Conservation (phyloP, 2,329 filamentous ascomycete species). For the Bipolaris gigantea region DNA sequence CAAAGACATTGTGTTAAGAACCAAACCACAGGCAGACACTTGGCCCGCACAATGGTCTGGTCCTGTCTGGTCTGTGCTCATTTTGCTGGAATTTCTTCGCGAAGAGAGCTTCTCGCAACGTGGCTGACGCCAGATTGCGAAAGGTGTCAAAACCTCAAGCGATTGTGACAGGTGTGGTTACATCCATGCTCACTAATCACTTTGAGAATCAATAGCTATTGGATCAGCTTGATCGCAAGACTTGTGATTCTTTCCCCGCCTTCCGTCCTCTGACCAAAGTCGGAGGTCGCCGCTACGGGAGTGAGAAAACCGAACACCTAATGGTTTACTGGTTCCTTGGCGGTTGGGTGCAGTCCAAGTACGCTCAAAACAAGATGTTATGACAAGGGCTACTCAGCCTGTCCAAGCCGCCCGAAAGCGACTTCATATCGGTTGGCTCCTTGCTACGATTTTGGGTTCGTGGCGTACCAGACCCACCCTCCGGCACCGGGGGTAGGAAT, state of each 20-base stretch:
- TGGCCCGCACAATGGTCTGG: constrained; percentile 17
- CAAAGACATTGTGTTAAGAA: constrained; percentile 8
- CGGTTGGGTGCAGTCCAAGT: constrained; percentile 18
- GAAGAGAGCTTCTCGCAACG: neutral
- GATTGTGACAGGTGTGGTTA: neutral
- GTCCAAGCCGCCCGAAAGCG: constrained; percentile 25
- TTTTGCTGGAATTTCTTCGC: neutral
- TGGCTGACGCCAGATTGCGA: neutral
- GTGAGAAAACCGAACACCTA: neutral
- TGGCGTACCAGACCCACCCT: constrained; percentile 24
- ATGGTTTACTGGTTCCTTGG: neutral
- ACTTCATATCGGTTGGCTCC: constrained; percentile 41
- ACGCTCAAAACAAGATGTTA: constrained; percentile 29
- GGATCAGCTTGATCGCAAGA: neutral
- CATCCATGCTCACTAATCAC: neutral
- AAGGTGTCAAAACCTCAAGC: neutral
- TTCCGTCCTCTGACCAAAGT: neutral
- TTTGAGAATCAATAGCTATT: neutral
- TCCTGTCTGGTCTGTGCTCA: constrained; percentile 19
- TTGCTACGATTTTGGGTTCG: constrained; percentile 30
- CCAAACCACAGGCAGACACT: neutral
- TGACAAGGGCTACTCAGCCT: constrained; percentile 39
- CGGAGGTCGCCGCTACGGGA: neutral
- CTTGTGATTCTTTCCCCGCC: neutral
- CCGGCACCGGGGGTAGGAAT: constrained; percentile 25